Base-by-base conservation (phyloP, 2,329 filamentous ascomycete species). In the Sporothrix sp. region DNA sequence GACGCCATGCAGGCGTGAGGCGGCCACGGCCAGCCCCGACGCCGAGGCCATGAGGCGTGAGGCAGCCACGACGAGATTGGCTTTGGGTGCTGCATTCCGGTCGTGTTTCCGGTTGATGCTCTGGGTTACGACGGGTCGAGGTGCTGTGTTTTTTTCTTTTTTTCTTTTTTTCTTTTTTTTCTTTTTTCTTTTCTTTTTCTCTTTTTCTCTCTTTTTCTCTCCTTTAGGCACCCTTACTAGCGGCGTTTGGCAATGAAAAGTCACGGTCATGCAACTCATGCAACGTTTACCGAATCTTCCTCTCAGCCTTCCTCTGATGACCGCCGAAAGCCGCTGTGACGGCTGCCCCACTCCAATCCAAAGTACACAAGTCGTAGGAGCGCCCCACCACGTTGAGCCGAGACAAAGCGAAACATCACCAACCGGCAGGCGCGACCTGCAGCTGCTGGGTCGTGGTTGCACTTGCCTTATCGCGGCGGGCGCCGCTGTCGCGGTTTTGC, bases 1-100 rank as follows among this genome's bases (percentile, higher is more conserved):
- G 62, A 58, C 52, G 71, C 68, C 47, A 79, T 80, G 77, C 67
- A 75, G 64, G 71, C 74, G 60, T 76, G 67, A 38, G n/a, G n/a
- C n/a, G n/a, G n/a, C n/a, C n/a, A n/a, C n/a, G n/a, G n/a, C n/a
- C n/a, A n/a, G n/a, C n/a, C n/a, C n/a, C n/a, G n/a, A n/a, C n/a
- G n/a, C n/a, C n/a, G n/a, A n/a, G n/a, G n/a, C n/a, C n/a, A n/a
- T n/a, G n/a, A n/a, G n/a, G n/a, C n/a, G n/a, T n/a, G n/a, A n/a
- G n/a, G n/a, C n/a, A n/a, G n/a, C n/a, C n/a, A n/a, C n/a, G n/a
- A n/a, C n/a, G n/a, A n/a, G n/a, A n/a, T n/a, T n/a, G n/a, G n/a
- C n/a, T n/a, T n/a, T n/a, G n/a, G n/a, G n/a, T n/a, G n/a, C n/a
- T n/a, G n/a, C n/a, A n/a, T n/a, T n/a, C n/a, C n/a, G n/a, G n/a